These are phyloP conservation scores for Pseudogymnoascus sp. DNA, from an alignment of 2,329 filamentous ascomycete species.

Conservation along the genomic window DNA sequence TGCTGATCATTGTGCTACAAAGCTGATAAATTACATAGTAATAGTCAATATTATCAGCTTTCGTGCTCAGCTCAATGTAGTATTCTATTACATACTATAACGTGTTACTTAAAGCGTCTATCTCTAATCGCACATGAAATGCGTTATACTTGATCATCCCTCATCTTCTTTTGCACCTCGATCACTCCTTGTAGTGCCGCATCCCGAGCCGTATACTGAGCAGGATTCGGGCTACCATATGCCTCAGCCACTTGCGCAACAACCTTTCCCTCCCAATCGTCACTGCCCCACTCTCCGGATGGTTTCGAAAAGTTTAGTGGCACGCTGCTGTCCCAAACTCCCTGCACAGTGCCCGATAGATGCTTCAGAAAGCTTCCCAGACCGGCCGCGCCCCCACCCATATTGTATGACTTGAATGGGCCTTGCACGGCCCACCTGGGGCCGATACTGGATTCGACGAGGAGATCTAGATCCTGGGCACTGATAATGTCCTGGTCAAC, in stretches of 20 bases:
- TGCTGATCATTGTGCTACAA: too few species aligned
- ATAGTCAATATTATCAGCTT: not conserved
- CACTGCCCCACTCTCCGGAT: slow-evolving; percentile 33
- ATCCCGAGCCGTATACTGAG: not conserved
- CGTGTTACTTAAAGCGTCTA: not conserved
- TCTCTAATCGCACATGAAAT: not conserved
- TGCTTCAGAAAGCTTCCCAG: slow-evolving; percentile 47
- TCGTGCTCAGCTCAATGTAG: not conserved
- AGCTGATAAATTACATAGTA: too few species aligned
- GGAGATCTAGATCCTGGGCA: slow-evolving; percentile 44
- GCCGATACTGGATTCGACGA: slow-evolving; percentile 45
- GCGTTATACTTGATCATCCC: not conserved
- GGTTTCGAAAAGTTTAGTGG: slow-evolving; percentile 22
- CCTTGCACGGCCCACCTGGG: slow-evolving; percentile 48
- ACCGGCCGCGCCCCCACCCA: slow-evolving; percentile 47
- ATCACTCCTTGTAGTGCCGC: not conserved
- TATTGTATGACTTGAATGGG: slow-evolving; percentile 51
- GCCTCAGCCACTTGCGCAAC: slow-evolving; percentile 38
- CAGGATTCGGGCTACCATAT: slow-evolving; percentile 33
- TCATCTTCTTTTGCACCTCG: not conserved
- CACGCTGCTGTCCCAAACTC: slow-evolving; percentile 38
- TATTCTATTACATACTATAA: not conserved
- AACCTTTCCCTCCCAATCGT: slow-evolving; percentile 39
- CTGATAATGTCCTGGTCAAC: slow-evolving; percentile 45
- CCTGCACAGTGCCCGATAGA: slow-evolving; percentile 47